A percentile compares a stretch with the other conserved stretches of the same genome.
phyloP scores from a whole-genome alignment of 306 rosid species.

The Benincasa hispida region DNA sequence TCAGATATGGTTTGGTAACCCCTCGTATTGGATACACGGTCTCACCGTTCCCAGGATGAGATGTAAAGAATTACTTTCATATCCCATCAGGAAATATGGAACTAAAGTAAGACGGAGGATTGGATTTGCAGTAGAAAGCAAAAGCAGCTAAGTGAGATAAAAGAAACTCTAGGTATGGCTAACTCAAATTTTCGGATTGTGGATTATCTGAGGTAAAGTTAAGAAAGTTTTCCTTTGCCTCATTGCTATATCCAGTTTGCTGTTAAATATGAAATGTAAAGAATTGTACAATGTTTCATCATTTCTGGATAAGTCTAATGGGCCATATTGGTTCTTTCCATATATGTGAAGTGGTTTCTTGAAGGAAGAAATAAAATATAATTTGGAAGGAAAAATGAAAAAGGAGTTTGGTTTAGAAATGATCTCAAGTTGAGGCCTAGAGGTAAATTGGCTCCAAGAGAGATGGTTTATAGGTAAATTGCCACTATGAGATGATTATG shows the following conservation, averaged over 20 bases:
- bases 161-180: neutral
- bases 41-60: conserved; percentile 7
- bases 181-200: neutral
- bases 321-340: neutral
- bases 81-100: conserved; percentile 27
- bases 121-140: conserved; percentile 30
- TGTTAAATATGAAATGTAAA: neutral
- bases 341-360: neutral
- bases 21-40: conserved; percentile 9
- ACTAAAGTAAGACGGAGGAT: conserved; percentile 21
- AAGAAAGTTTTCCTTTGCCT: neutral
- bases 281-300: neutral
- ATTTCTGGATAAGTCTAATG: neutral
- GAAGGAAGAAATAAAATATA: neutral
- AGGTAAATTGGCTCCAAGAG: neutral
- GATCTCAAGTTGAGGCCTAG: neutral
- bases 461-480: neutral
- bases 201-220: neutral
- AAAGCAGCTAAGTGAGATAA: neutral
- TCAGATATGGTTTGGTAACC: neutral
- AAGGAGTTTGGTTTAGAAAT: too few relatives aligned
- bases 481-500: neutral
- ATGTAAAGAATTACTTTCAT: too few relatives aligned
- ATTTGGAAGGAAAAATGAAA: too few relatives aligned
- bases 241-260: neutral